phyloP scores from a whole-genome alignment of 306 rosid genomes.

The Lathyrus sativus region DNA sequence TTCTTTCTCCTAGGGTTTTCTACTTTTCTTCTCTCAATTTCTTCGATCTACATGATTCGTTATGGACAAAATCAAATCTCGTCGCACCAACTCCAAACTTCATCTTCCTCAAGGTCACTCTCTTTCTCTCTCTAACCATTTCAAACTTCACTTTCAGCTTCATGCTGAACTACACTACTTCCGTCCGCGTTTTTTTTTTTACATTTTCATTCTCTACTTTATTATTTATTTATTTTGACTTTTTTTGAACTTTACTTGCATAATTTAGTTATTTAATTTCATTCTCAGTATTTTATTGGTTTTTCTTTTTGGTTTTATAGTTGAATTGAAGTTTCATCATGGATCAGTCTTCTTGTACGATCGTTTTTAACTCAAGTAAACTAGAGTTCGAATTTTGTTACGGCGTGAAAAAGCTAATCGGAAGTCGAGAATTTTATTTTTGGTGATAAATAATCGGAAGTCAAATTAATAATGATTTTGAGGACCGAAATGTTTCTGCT shows the following conservation, averaged over 20 bases:
- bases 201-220: too few species aligned
- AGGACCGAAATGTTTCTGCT: slow-evolving; percentile 15
- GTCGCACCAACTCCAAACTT: slow-evolving; percentile 50
- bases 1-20: slow-evolving; percentile 39
- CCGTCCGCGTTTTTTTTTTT: too few species aligned
- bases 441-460: not conserved
- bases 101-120: slow-evolving; percentile 52
- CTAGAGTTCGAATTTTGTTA: not conserved
- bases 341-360: not conserved
- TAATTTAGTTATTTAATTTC: not conserved
- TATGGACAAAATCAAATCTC: slow-evolving; percentile 57
- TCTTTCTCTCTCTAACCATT: slow-evolving; percentile 8
- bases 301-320: not conserved
- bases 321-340: not conserved
- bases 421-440: not conserved
- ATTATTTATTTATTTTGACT: too few species aligned
- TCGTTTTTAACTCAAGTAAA: slow-evolving; percentile 5
- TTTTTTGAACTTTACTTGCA: not conserved
- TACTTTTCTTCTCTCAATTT: not conserved
- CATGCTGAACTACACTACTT: too few species aligned
- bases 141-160: slow-evolving; percentile 6
- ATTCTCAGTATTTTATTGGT: not conserved
- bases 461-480: slow-evolving; percentile 13
- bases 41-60: slow-evolving; percentile 46
- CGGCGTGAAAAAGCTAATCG: not conserved